Base-by-base conservation (phyloP, 169 alveolate species). In the Plasmodium cynomolgi region DNA sequence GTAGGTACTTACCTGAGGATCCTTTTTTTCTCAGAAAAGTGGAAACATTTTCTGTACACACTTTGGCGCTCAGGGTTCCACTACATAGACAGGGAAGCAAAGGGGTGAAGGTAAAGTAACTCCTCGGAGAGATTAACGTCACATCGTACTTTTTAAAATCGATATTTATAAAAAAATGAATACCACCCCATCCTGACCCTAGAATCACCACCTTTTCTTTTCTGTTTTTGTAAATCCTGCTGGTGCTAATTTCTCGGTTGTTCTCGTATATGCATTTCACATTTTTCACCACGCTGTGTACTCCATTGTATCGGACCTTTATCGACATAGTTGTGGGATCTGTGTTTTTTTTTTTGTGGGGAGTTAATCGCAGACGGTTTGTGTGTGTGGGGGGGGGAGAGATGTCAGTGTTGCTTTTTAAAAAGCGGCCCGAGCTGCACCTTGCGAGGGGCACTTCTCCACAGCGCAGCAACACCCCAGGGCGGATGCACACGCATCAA, bases 111-210 rank as follows among this genome's bases (percentile, higher is more conserved):
- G 97, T 96, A 91, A 96, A 96, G 77, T 95, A 95, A 92, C 94
- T 96, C 62, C 97, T 75, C n/a, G 97, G 97, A 2, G 97, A 96
- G 33, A 96, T 88, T 34, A 96, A 88, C 3, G 95, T 93, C 33
- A 95, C 92, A 86, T 96, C 97, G 83, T 83, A 96, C 86, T 96
- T 96, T 47, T 73, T 73, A 41, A 95, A 94, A 81, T 95, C 96
- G 1, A 96, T 74, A 41, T 93, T 92, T 79, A 94, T 86, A 75
- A 95, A 81, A 44, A 96, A 95, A 56, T 91, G 91, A 5, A 96
- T 54, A 6, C 97, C 95, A 17, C 97, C 85, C 97, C 97, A 96
- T n/a, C 97, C 97, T 7, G 97, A 91, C 0, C 97, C 97, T 39
- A 95, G 82, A 56, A 96, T 85, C 2, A 96, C 96, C n/a, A 96